Base-by-base conservation (phyloP, 75 land plant genomes). In the Azolla pinnata region DNA sequence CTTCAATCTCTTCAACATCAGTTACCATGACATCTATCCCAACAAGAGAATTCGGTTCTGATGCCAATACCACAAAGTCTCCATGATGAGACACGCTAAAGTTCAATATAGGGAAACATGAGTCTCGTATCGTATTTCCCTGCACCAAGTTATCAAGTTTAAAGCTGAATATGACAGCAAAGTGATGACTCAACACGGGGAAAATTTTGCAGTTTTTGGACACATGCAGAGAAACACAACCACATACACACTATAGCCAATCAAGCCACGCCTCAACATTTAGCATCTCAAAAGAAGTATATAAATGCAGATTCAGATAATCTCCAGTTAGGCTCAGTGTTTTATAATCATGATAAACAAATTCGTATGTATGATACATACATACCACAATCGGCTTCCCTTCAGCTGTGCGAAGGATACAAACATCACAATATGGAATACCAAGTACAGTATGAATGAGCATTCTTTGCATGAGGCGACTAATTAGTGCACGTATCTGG, bases 341-440 rank as follows among this genome's bases (percentile, higher is more conserved):
- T 35, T 12, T 5, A 35, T 35, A 35, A 5, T 35, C 40, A 35
- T 5, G 5, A 12, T 12, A 35, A 35, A 35, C 5, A 12, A 35
- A 35, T 5, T 5, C 5, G 40, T 5, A 35, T 5, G 40, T 35
- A 35, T 35, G 40, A 35, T 35, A 35, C n/a, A 35, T 7, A 33
- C 62, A 63, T 74, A 84, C 92, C 88, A 90, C 57, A 64, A 71
- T 87, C 4, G 93, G 97, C 45, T 91, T 91, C 34, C 97, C 97
- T 67, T 81, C 83, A 33, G 55, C 0, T 7, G 88, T 84, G 25
- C 88, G 77, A 8, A 44, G 58, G 23, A 91, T 87, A 40, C 57
- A 45, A 25, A 91, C 75, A 27, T 76, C 72, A 31, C 67, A 57
- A 48, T 72, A 78, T 27, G 88, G 83, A 44, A 87, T 70, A n/a